Base-by-base conservation (phyloP, 169 alveolate species). In the Theileria equi region DNA sequence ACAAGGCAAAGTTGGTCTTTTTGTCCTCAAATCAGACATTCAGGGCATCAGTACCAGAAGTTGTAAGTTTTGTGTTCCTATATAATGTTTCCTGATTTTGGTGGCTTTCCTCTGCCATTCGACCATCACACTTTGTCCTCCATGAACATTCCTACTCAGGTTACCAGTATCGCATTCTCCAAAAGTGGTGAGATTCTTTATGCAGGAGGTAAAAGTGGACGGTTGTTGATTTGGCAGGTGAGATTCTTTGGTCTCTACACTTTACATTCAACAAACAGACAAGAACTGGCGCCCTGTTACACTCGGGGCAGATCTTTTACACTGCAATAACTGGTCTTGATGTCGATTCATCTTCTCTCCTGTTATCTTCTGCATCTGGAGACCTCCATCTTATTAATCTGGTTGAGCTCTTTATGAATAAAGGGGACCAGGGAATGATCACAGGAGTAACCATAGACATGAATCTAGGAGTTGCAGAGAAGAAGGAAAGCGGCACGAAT, bases 41-140 rank as follows among this genome's bases (percentile, higher is more conserved):
- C 31, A 74, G 53, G 49, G 84, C 61, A 5, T 63, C 84, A 28
- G 84, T 74, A 5, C 84, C 84, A 28, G 84, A 74, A 40, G 25
- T 74, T 26, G 84, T 72, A 62, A 35, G 68, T 16, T 13, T 5
- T 10, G 10, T 47, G 21, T 47, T 36, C 45, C 13, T 11, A 10
- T 13, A 36, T 45, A 31, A 45, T n/a, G n/a, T n/a, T n/a, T n/a
- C n/a, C n/a, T n/a, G n/a, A n/a, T n/a, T n/a, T n/a, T n/a, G n/a
- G n/a, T n/a, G n/a, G n/a, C n/a, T n/a, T n/a, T n/a, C n/a, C n/a
- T n/a, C n/a, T n/a, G n/a, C n/a, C n/a, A n/a, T n/a, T n/a, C n/a
- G n/a, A n/a, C n/a, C n/a, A n/a, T n/a, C n/a, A n/a, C n/a, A n/a
- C n/a, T n/a, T n/a, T n/a, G n/a, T n/a, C n/a, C n/a, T n/a, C n/a